Base-by-base conservation (phyloP, 306 rosid species). In the Sechiopsis laciniata region DNA sequence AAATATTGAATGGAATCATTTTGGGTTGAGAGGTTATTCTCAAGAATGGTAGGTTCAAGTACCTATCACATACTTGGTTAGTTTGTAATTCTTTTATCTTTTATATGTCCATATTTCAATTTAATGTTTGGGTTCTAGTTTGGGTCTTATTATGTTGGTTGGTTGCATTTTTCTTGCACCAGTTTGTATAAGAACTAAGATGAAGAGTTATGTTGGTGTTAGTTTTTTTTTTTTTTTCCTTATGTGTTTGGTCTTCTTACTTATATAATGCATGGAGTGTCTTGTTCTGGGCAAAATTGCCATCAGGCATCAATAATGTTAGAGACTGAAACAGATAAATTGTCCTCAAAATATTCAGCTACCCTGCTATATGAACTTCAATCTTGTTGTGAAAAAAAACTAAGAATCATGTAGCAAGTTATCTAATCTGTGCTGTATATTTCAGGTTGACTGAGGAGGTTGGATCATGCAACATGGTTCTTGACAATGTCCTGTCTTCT, bases 401-500 rank as follows among this genome's bases (percentile, higher is more conserved):
- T 6, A 5, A 48, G 37, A 68, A 51, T 59, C 37, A 20, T 71
- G 77, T 58, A n/a, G 45, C 10, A 73, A 35, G 11, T 58, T 40
- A 5, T 12, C 59, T 29, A 52, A 70, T 51, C 22, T 64, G 58
- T 76, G 50, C 79, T 52, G 74, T 50, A 21, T 8, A 80, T 81
- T 84, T 82, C 82, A 74, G 87, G 83, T 68, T 74, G 79, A 62
- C 77, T 32, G 77, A 82, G 84, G 80, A 66, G 86, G 82, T 15
- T 50, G 74, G 74, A 80, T 70, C 58, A 50, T 70, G 74, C 83
- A 81, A 80, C 80, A 89, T 89, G 97, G 97, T 89, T 81, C 85
- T 89, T 2, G 97, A 91, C 50, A 55, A 80, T 78, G 85, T 89
- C 74, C 77, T 91, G 67, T 77, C 94, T 56, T 89, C 97, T 78